These are phyloP conservation scores for Hemerocallis citrina DNA, from an alignment of 106 monocot genomes.

Conservation along the genomic window DNA sequence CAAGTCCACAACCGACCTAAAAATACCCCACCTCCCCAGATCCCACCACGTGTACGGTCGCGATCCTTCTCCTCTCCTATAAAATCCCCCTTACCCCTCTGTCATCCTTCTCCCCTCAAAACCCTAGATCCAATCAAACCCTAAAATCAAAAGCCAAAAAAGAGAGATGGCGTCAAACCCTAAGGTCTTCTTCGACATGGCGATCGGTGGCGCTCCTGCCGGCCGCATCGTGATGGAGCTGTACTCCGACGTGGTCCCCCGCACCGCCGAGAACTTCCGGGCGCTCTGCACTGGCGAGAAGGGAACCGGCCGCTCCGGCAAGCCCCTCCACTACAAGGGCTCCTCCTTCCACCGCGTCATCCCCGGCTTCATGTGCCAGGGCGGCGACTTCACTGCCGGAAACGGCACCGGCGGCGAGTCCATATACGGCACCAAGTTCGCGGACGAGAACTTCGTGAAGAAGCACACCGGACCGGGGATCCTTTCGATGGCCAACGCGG, in stretches of 20 bases:
- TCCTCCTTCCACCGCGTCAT: slow-evolving; percentile 73
- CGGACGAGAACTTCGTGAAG: slow-evolving; percentile 57
- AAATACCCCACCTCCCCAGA: no score
- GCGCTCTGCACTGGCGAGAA: slow-evolving; percentile 80
- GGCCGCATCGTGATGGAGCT: slow-evolving; percentile 55
- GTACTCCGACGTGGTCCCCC: slow-evolving; percentile 28
- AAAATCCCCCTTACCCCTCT: no score
- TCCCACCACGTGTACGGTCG: no score
- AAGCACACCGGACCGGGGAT: slow-evolving; percentile 53
- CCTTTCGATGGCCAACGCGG: slow-evolving; percentile 82
- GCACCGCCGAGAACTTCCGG: slow-evolving; percentile 38
- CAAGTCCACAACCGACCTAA: no score
- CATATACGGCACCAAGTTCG: slow-evolving; percentile 60
- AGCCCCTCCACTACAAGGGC: slow-evolving; percentile 75
- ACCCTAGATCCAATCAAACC: no score
- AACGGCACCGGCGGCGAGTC: slow-evolving; percentile 86
- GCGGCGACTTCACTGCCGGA: slow-evolving; percentile 78
- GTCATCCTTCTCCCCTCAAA: no score
- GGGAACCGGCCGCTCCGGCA: slow-evolving; percentile 47
- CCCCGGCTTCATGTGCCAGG: slow-evolving; percentile 83
- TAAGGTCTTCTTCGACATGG: slow-evolving; percentile 40
- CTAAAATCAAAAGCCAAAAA: no score
- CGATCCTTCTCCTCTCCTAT: no score
- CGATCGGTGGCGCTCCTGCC: slow-evolving; percentile 23
- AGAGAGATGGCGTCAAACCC: slow-evolving; percentile 27